Conservation (phyloP, 2,329 filamentous ascomycete genomes). For the Coniochaeta sp. region DNA sequence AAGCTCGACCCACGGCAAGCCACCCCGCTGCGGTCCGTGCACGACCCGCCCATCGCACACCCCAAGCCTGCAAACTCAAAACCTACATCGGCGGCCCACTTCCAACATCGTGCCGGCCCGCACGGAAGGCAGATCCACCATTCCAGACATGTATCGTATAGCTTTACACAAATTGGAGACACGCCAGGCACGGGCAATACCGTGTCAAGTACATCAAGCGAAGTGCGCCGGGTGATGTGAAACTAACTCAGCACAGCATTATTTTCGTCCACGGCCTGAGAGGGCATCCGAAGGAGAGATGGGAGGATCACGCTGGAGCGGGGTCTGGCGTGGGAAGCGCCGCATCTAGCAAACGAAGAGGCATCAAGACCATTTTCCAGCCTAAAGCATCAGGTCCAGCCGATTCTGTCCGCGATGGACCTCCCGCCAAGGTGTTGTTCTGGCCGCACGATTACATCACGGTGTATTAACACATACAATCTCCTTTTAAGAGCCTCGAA, state of each 20-base stretch:
- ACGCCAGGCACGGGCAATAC: constrained; percentile 2
- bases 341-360: constrained; percentile 8
- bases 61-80: too few relatives aligned
- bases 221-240: background rate
- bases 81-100: too few relatives aligned
- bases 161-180: constrained; percentile 8
- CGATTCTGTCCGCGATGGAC: background rate
- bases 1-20: too few relatives aligned
- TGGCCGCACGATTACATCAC: constrained; percentile 28
- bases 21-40: too few relatives aligned
- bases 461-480: too few relatives aligned
- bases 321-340: constrained; percentile 1
- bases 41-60: too few relatives aligned
- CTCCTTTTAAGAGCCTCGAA: too few relatives aligned
- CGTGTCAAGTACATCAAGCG: constrained; percentile 7
- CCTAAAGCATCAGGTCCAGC: background rate
- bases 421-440: constrained; percentile 16
- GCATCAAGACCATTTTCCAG: constrained; percentile 5
- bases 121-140: background rate
- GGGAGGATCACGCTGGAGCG: constrained; percentile 14
- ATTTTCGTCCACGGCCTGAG: too few relatives aligned
- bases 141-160: constrained; percentile 6
- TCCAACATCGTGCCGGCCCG: background rate
- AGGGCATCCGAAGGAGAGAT: too few relatives aligned
- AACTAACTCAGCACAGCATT: constrained; percentile 11